Base-by-base conservation (phyloP, 139 green algal genomes). In the Asterochloris erici region DNA sequence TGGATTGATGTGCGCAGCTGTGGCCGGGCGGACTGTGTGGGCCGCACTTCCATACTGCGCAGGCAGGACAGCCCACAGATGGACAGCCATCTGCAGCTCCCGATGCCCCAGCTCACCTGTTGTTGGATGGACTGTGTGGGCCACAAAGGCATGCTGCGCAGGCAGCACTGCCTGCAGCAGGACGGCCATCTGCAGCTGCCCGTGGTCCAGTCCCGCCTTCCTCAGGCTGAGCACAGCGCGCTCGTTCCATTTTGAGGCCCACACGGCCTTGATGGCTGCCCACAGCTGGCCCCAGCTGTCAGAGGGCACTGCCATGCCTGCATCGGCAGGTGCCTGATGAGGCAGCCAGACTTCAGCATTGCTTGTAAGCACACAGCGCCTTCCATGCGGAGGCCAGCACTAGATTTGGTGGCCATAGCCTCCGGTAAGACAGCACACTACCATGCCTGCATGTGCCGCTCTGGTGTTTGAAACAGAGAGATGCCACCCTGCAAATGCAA, bases 181-280 rank as follows among this genome's bases (percentile, higher is more conserved):
- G 60, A 92, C 89, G 16, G 81, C 87, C 89, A 92, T 92, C 26
- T 84, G 84, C 62, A 92, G 77, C 13, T 68, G 26, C 10, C 23
- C 24, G 61, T 78, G 74, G 23, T 83, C 63, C 80, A 91, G 71
- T 12, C 84, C 63, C 0, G 86, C 89, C 62, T 86, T 84, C n/a
- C 74, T 27, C 63, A 91, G 77, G 62, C 83, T 83, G 64, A 80
- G 68, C 19, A 82, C 70, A 11, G 87, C 89, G 47, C 89, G 79
- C 19, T 81, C 74, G 73, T 88, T 90, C 85, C 85, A 92, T 68
- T 88, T 82, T 62, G 79, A 86, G 9, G 89, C 89, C 87, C 87
- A 92, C 14, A 92, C 89, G 15, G 47, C 63, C 64, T 75, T 87
- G 26, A 89, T 71, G 16, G 84, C 85, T 16, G 13, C 13, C 86